Evolutionary conservation across 2,329 filamentous ascomycete genomes (phyloP), one percentile per base, ranked within the genome.

Genomic region (Lecanicillium sp.): DNA sequence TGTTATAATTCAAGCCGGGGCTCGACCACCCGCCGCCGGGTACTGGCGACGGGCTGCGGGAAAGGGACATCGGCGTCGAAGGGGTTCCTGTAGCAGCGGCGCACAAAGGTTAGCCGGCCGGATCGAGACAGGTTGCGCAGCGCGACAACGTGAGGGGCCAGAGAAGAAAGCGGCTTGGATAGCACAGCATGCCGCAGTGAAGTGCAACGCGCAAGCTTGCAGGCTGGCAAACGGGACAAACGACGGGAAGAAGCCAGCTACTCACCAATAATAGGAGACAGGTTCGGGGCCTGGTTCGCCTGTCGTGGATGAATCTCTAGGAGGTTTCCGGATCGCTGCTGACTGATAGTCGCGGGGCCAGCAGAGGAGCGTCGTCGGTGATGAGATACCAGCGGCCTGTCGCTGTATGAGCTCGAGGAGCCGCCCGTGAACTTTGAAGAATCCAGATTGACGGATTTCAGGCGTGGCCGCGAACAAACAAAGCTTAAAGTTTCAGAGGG

Each of bases 21-120:
- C 83, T 92, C 41, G 86, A 79, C 89, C 90, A 96, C 51, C 88
- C 88, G 56, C 87, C 87, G 53, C 84, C 84, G 45, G 80, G 83
- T 46, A 79, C 75, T 45, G 89, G 90, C 40, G 87, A 95, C 36
- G 89, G 87, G 56, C 87, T 94, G 64, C 87, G 80, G 49, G 88
- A 92, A 46, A 90, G 67, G 49, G 85, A 85, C 89, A 95, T 95
- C 53, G 67, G 64, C 49, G 62, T 54, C 51, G 65, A 69, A 31
- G 77, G 72, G 37, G 71, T 79, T 54, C 74, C 71, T 74, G 60
- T 42, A 51, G 42, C 29, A 36, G 25, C 29, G 40, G 11, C 36
- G 43, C 45, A 49, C 44, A 48, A 39, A 27, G 44, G 42, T 58
- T 53, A 59, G 56, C 50, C 44, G 29, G 20, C 22, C 19, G 18